Conservation (phyloP, 345 rosid genomes). For the Salix viminalis region DNA sequence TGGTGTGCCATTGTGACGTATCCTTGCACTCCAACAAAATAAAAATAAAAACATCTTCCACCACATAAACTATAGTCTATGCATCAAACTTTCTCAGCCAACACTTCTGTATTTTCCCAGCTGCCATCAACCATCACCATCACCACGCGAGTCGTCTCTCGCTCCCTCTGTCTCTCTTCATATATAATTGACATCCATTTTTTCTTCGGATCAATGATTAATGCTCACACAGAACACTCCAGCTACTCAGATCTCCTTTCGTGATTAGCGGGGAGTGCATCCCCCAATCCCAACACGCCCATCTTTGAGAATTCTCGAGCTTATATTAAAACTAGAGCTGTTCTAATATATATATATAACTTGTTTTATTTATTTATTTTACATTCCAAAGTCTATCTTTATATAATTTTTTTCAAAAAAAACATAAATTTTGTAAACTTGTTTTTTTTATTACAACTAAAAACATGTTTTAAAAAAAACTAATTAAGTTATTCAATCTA, state of each 20-base stretch:
- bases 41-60: not conserved
- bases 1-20: not conserved
- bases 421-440: too few species aligned
- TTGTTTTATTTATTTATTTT: too few species aligned
- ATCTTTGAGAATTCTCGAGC: too few species aligned
- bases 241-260: not conserved
- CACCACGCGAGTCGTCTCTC: not conserved
- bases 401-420: too few species aligned
- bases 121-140: constrained; percentile 7
- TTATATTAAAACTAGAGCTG: too few species aligned
- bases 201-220: not conserved
- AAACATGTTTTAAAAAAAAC: too few species aligned
- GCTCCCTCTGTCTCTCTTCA: not conserved
- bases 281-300: not conserved
- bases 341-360: too few species aligned
- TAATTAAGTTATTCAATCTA: too few species aligned
- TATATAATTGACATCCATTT: not conserved
- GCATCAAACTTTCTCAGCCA: constrained; percentile 4
- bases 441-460: too few species aligned
- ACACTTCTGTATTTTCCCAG: not conserved
- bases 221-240: not conserved
- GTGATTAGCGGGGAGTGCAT: not conserved
- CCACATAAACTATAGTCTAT: not conserved
- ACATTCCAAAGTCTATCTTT: too few species aligned
- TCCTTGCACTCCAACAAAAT: not conserved